Conservation (phyloP, 2,329 filamentous ascomycete species). For the Paecilomyces fulvus region DNA sequence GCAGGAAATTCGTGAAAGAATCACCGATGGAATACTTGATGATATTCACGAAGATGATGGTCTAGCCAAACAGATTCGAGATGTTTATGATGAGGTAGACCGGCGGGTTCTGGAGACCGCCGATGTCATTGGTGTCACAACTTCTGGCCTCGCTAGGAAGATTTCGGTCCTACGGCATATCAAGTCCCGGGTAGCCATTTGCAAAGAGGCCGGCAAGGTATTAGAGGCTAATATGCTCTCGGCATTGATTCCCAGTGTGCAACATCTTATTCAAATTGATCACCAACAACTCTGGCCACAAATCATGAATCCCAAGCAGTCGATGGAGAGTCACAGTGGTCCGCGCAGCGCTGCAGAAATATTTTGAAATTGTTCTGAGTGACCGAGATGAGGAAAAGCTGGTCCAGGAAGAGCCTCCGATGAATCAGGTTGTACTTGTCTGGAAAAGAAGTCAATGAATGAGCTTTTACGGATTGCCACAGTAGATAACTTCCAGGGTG, state of each 20-base stretch:
- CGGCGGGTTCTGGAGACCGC: conserved; percentile 27
- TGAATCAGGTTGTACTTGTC: conserved; percentile 7
- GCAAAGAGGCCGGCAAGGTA: conserved; percentile 38
- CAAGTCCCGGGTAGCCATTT: conserved; percentile 31
- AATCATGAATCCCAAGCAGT: conserved; percentile 29
- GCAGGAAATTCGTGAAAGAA: too few species aligned
- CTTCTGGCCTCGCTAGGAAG: conserved; percentile 42
- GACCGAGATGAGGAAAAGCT: conserved; percentile 55
- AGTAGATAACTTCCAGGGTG: conserved; percentile 69
- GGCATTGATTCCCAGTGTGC: conserved; percentile 31
- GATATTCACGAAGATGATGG: too few species aligned
- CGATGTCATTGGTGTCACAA: conserved; percentile 47
- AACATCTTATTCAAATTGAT: conserved; percentile 38
- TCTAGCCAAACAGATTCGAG: too few species aligned
- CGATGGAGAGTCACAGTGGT: conserved; percentile 31
- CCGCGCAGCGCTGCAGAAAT: conserved; percentile 24
- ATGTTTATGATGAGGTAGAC: conserved; percentile 16
- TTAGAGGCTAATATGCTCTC: conserved; percentile 35
- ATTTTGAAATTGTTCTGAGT: conserved; percentile 55
- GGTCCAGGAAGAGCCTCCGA: conserved; percentile 25
- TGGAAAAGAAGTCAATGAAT: conserved; percentile 37
- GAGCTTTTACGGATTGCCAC: conserved; percentile 52
- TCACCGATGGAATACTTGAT: too few species aligned
- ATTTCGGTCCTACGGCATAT: conserved; percentile 39
- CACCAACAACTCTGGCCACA: conserved; percentile 37